Percentiles rank a stretch among this genome's conserved stretches.
phyloP scores from a whole-genome alignment of 2,329 filamentous ascomycete genomes.

The Alternaria gaisen region DNA sequence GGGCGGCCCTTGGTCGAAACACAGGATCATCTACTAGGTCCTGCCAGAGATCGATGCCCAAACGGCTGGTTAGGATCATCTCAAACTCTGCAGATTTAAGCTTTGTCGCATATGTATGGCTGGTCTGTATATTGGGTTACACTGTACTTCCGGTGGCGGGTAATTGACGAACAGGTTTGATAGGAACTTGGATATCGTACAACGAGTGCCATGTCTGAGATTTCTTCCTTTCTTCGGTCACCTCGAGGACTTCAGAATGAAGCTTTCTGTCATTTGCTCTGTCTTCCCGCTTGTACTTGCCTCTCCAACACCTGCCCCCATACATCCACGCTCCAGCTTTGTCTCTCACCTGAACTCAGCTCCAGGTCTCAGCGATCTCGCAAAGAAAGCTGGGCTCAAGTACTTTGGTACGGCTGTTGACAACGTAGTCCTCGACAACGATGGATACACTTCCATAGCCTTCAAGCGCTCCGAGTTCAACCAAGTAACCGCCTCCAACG shows the following conservation, averaged over 20 bases:
- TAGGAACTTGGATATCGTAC: not conserved
- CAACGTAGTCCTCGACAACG: conserved; percentile 58
- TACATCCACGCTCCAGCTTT: not conserved
- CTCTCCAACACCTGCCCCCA: conserved; percentile 22
- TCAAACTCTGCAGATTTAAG: not conserved
- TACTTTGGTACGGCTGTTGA: conserved; percentile 69
- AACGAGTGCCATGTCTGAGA: not conserved
- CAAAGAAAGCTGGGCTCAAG: conserved; percentile 63
- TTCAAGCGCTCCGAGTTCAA: conserved; percentile 68
- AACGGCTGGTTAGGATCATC: not conserved
- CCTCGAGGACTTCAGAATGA: conserved; percentile 31
- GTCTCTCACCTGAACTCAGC: conserved; percentile 18
- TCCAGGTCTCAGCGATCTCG: conserved; percentile 60
- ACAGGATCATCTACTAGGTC: not conserved
- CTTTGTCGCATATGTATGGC: not conserved
- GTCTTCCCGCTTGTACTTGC: conserved; percentile 30
- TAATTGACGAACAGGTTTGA: too few species aligned
- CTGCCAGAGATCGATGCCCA: not conserved
- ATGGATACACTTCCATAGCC: conserved; percentile 64
- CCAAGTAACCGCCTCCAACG: conserved; percentile 70
- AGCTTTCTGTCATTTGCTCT: conserved; percentile 27
- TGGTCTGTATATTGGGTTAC: too few species aligned
- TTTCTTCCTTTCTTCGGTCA: not conserved
- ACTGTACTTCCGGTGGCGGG: too few species aligned
- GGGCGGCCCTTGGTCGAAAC: not conserved